Evolutionary conservation across 495 filamentous ascomycete genomes (phyloP).

Genomic region (Hypoxylon intermedium): DNA sequence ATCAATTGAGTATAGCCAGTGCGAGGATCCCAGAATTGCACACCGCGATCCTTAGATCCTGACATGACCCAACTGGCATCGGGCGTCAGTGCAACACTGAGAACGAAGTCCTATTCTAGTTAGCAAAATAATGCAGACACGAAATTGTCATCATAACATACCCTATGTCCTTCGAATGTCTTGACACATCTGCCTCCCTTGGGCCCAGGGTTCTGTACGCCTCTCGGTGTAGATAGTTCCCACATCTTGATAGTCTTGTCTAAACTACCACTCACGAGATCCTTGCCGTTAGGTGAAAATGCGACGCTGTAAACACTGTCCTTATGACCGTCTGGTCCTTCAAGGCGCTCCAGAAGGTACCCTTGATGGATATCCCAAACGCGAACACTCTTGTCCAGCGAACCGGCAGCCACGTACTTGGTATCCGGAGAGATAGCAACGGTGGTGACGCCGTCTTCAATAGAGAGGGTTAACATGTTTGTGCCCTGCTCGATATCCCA

Average conservation of each 20-base stretch:
- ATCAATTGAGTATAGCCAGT: slow-evolving; percentile 89
- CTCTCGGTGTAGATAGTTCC: slow-evolving; percentile 78
- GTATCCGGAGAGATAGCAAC: slow-evolving; percentile 91
- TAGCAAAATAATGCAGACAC: slow-evolving; percentile 30
- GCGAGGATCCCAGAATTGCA: slow-evolving; percentile 91
- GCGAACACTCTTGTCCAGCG: slow-evolving; percentile 87
- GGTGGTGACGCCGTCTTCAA: slow-evolving; percentile 90
- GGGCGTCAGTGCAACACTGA: slow-evolving; percentile 86
- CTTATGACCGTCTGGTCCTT: slow-evolving; percentile 86
- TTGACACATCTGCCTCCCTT: slow-evolving; percentile 84
- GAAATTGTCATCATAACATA: slow-evolving; percentile 51
- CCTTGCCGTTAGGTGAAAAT: slow-evolving; percentile 85
- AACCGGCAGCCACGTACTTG: slow-evolving; percentile 85
- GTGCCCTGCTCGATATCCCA: slow-evolving; percentile 84
- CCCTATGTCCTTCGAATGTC: slow-evolving; percentile 91
- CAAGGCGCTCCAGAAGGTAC: slow-evolving; percentile 81
- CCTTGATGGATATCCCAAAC: slow-evolving; percentile 86
- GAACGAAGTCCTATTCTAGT: slow-evolving; percentile 78
- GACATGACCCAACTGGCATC: slow-evolving; percentile 91
- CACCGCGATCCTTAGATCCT: slow-evolving; percentile 87
- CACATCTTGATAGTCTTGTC: slow-evolving; percentile 97
- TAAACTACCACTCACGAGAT: slow-evolving; percentile 86
- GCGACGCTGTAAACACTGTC: slow-evolving; percentile 93
- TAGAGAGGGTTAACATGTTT: slow-evolving; percentile 77
- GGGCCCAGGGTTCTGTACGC: slow-evolving; percentile 64